Evolutionary conservation across 2,329 filamentous ascomycete genomes (phyloP).

Genomic region (Paecilomyces fulvus): DNA sequence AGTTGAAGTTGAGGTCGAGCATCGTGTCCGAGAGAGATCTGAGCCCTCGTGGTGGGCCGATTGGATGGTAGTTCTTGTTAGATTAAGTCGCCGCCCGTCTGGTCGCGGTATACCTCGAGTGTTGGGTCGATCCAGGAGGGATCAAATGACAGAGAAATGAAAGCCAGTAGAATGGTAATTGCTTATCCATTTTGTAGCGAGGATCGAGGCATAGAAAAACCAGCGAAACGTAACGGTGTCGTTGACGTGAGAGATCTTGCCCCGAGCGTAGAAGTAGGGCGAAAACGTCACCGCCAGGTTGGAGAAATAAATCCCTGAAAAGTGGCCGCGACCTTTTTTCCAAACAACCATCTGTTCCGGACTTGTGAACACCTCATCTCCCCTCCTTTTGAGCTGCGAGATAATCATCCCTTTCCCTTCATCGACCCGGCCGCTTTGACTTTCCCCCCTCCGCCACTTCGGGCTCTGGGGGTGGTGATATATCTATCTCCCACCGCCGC

Average conservation of each 20-base stretch:
- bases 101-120: not conserved
- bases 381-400: not conserved
- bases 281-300: not conserved
- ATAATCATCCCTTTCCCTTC: not conserved
- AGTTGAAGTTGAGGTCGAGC: not conserved
- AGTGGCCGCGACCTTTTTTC: not conserved
- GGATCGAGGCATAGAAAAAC: not conserved
- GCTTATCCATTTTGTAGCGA: not conserved
- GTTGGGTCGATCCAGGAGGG: too few species aligned
- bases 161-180: not conserved
- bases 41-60: slow-evolving; percentile 2
- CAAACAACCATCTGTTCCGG: not conserved
- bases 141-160: not conserved
- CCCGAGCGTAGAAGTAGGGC: not conserved
- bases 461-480: not conserved
- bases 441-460: not conserved
- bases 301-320: not conserved
- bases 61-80: slow-evolving; percentile 1
- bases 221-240: not conserved
- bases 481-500: not conserved
- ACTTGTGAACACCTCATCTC: not conserved
- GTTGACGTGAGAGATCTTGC: not conserved
- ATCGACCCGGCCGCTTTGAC: not conserved
- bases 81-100: not conserved
- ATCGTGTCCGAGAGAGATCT: not conserved